These are phyloP conservation scores for Besnoitia besnoiti DNA, from an alignment of 169 alveolate species.

Conservation along the genomic window DNA sequence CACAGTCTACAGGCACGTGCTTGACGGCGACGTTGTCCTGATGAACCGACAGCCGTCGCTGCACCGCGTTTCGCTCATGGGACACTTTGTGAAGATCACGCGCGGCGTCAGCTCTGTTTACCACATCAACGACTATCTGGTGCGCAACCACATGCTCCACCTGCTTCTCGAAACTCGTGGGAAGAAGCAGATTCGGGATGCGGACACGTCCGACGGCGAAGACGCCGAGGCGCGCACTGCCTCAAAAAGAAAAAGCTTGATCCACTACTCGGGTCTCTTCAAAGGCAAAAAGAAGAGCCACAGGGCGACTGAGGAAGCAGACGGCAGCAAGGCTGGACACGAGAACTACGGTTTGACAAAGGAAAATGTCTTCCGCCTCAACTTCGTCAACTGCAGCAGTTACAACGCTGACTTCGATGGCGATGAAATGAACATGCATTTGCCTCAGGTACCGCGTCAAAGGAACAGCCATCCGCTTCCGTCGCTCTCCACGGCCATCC, in stretches of 20 bases:
- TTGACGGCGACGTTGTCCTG: constrained; percentile 96
- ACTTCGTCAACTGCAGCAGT: constrained; percentile 98
- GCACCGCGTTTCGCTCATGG: constrained; percentile 97
- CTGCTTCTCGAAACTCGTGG: neutral
- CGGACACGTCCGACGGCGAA: neutral
- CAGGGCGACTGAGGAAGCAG: neutral
- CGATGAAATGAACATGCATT: constrained; percentile 99
- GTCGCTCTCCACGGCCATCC: too few relatives aligned
- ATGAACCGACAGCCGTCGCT: constrained; percentile 98
- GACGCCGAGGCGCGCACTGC: neutral
- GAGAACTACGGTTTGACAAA: neutral
- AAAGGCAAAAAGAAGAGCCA: neutral
- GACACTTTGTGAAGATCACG: constrained; percentile 85
- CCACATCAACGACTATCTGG: constrained; percentile 24
- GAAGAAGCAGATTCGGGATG: neutral
- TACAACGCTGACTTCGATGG: constrained; percentile 99
- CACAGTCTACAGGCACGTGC: constrained; percentile 90
- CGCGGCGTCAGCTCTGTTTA: neutral
- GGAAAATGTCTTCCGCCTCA: constrained; percentile 96
- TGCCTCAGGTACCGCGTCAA: constrained; percentile 82
- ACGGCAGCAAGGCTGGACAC: neutral
- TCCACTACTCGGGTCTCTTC: neutral
- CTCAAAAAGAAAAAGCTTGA: neutral
- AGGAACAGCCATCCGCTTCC: neutral
- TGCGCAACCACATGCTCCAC: neutral